phyloP scores from a whole-genome alignment of 1,284 basidiomycete species.

The Boletus smithii region DNA sequence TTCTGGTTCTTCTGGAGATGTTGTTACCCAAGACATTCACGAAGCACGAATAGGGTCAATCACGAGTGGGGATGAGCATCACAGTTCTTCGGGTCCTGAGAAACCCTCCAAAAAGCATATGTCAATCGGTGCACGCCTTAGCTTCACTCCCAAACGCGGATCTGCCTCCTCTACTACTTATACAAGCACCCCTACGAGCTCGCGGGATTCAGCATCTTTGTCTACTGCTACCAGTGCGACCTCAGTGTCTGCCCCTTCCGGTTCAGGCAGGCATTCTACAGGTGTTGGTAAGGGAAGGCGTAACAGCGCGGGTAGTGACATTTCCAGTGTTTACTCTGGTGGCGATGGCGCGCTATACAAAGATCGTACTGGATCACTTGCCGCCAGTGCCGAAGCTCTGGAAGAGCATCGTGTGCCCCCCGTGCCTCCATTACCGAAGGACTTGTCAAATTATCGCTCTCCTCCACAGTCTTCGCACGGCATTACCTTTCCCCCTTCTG shows the following conservation, averaged over 20 bases:
- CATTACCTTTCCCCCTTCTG: constrained; percentile 46
- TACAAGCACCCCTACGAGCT: constrained; percentile 72
- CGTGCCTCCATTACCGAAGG: constrained; percentile 94
- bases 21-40: constrained; percentile 36
- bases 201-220: constrained; percentile 79
- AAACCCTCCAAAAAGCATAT: constrained; percentile 64
- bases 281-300: constrained; percentile 53
- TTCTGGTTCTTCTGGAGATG: constrained; percentile 27
- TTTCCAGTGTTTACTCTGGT: constrained; percentile 67
- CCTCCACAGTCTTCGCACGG: constrained; percentile 54
- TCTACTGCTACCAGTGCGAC: constrained; percentile 73
- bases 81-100: constrained; percentile 45
- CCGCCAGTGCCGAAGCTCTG: constrained; percentile 48
- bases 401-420: constrained; percentile 80
- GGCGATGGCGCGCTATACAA: constrained; percentile 56
- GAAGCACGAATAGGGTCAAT: constrained; percentile 41
- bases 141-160: constrained; percentile 78
- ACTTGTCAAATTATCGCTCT: constrained; percentile 75
- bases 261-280: constrained; percentile 63
- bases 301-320: constrained; percentile 85
- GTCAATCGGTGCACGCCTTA: constrained; percentile 55
- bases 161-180: constrained; percentile 87
- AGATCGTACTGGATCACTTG: constrained; percentile 62
- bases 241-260: constrained; percentile 65
- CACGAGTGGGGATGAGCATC: constrained; percentile 51